phyloP scores from a whole-genome alignment of 768 basidiomycete species.

The Amanita jacksonii region DNA sequence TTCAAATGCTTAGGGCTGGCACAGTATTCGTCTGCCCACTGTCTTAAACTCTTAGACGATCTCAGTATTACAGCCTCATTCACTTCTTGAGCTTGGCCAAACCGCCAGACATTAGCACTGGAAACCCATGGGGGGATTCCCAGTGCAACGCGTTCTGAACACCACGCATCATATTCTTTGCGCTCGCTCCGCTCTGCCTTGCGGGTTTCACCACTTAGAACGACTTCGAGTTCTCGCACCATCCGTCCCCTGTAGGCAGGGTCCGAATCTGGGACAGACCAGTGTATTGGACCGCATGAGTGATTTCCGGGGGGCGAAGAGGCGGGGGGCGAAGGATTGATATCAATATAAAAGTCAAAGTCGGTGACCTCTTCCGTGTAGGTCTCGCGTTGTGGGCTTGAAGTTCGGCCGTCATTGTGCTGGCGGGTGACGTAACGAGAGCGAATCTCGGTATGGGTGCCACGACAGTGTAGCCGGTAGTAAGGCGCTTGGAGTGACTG shows the following conservation, averaged over 20 bases:
- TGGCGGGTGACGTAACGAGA: slow-evolving; percentile 34
- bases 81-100: not conserved
- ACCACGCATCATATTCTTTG: slow-evolving; percentile 29
- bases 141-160: slow-evolving; percentile 23
- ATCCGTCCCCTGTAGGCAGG: slow-evolving; percentile 60
- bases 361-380: slow-evolving; percentile 54
- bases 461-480: slow-evolving; percentile 38
- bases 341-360: slow-evolving; percentile 60
- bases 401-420: slow-evolving; percentile 25
- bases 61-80: slow-evolving; percentile 18
- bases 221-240: slow-evolving; percentile 43
- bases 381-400: slow-evolving; percentile 31
- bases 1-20: slow-evolving; percentile 60
- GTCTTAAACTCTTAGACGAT: slow-evolving; percentile 53
- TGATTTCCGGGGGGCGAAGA: slow-evolving; percentile 23
- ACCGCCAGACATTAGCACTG: not conserved
- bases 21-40: slow-evolving; percentile 84
- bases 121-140: slow-evolving; percentile 40
- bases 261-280: slow-evolving; percentile 52
- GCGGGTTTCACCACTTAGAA: slow-evolving; percentile 17
- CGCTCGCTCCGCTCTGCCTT: slow-evolving; percentile 31
- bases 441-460: slow-evolving; percentile 47
- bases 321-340: slow-evolving; percentile 18
- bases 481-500: slow-evolving; percentile 39
- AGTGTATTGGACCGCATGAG: slow-evolving; percentile 34